Base-by-base conservation (phyloP, 2,329 filamentous ascomycete species). In the Neoarthrinium moseri region DNA sequence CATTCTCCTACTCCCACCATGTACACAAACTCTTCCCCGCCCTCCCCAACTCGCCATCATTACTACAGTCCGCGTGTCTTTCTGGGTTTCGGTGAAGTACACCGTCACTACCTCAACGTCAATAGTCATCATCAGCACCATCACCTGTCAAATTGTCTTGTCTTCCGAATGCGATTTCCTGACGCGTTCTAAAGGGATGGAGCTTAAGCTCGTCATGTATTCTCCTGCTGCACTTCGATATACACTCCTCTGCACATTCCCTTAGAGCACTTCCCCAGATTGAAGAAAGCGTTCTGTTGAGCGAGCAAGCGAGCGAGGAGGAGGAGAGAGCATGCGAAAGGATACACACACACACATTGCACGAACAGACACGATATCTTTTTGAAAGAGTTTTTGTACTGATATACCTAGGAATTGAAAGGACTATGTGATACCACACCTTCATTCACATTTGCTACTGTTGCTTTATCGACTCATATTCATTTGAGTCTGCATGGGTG, bases 361-460 rank as follows among this genome's bases (percentile, higher is more conserved):
- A 8, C 35, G 35, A 21, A 20, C 10, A 8, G 13, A 20, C 10
- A 8, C 26, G 13, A 41, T 20, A 30, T 15, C 38, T 23, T 23
- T 23, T 17, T 39, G 21, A 23, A 22, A 6, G 30, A n/a, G 17
- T 18, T n/a, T 20, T 7, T 34, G 21, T 26, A 45, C 46, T 48
- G 42, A 48, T 44, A 48, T 48, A 32, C 30, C 26, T 44, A 48
- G 46, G 46, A 48, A 48, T 21, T 48, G 36, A 48, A 48, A 48
- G 46, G 37, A 48, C 46, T 10, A 45, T 45, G 41, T 48, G 42
- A 48, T 11, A 38, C 11, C 20, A 24, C 35, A 20, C 35, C n/a
- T 34, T 34, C 32, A 15, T 34, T 15, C n/a, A 34, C 6, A 34
- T 15, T 15, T 8, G n/a, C 32, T 10, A 15, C 32, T 34, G 6